These are phyloP conservation scores for Talaromyces sp. DNA, from an alignment of 2,329 filamentous ascomycete genomes.

Conservation along the genomic window DNA sequence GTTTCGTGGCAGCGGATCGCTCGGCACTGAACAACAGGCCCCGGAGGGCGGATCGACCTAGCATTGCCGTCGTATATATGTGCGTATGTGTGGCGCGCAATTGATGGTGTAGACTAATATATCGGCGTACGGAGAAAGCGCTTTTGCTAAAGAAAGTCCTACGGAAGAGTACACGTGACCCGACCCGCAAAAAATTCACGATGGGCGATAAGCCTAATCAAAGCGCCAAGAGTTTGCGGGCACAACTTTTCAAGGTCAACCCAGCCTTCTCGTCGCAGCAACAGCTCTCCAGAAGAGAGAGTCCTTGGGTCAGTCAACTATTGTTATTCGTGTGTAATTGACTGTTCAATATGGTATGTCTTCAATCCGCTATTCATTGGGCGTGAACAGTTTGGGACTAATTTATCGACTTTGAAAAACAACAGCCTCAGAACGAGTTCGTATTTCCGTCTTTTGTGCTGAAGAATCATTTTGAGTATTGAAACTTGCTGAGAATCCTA, in stretches of 20 bases:
- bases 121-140: neutral
- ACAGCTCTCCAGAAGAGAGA: neutral
- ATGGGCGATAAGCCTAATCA: neutral
- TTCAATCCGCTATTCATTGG: neutral
- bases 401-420: neutral
- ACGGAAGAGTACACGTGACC: neutral
- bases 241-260: slow-evolving; percentile 10
- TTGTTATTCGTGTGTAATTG: neutral
- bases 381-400: neutral
- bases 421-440: slow-evolving; percentile 42
- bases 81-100: neutral
- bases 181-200: neutral
- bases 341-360: slow-evolving; percentile 7
- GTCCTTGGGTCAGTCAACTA: neutral
- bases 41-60: slow-evolving; percentile 31
- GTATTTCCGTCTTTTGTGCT: slow-evolving; percentile 17
- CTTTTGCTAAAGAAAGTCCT: neutral
- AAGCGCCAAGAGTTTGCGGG: slow-evolving; percentile 9
- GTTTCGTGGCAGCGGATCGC: slow-evolving; percentile 10
- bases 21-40: slow-evolving; percentile 25
- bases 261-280: neutral
- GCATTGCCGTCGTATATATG: slow-evolving; percentile 22
- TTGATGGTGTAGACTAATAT: neutral
- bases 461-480: slow-evolving; percentile 8
- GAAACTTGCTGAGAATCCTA: neutral